Evolutionary conservation across 225 moss, liverwort and hornwort genomes (phyloP).

Genomic region (Takakia lepidozioides): DNA sequence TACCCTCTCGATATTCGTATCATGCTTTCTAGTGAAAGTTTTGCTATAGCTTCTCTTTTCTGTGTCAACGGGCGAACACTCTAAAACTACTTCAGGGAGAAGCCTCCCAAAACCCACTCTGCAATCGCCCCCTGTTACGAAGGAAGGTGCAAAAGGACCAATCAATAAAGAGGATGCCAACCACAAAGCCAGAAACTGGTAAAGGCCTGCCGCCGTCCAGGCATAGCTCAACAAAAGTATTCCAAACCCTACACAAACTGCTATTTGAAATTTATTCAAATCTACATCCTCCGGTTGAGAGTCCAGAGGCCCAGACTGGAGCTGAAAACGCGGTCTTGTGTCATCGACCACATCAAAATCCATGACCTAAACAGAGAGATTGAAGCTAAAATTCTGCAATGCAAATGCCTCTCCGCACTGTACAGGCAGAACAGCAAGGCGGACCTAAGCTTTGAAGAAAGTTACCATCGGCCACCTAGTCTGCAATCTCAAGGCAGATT

Average conservation of each 20-base stretch:
- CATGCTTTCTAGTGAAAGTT: constrained; percentile 25
- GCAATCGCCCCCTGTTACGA: constrained; percentile 73
- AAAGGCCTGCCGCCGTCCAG: constrained; percentile 29
- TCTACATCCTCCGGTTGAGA: constrained; percentile 22
- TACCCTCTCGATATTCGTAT: constrained; percentile 14
- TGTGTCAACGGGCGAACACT: constrained; percentile 23
- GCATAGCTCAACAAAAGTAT: constrained; percentile 46
- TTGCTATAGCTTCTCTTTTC: constrained; percentile 28
- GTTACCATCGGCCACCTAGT: too few species aligned
- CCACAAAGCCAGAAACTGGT: constrained; percentile 64
- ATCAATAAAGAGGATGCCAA: constrained; percentile 53
- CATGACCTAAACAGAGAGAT: constrained; percentile 44
- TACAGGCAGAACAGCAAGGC: too few species aligned
- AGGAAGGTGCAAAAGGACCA: constrained; percentile 65
- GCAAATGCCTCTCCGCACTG: too few species aligned
- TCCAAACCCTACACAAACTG: constrained; percentile 48
- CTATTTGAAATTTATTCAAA: constrained; percentile 41
- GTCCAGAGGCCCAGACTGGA: constrained; percentile 48
- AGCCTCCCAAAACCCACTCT: constrained; percentile 56
- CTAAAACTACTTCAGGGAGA: constrained; percentile 22
- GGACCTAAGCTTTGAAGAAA: too few species aligned
- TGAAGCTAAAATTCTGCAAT: too few species aligned
- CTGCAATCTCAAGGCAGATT: too few species aligned
- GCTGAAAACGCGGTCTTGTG: constrained; percentile 75
- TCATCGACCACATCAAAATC: constrained; percentile 82